Percentiles rank a stretch among this genome's conserved stretches.
phyloP scores from a whole-genome alignment of 345 rosid species.

The Nephelium lappaceum region DNA sequence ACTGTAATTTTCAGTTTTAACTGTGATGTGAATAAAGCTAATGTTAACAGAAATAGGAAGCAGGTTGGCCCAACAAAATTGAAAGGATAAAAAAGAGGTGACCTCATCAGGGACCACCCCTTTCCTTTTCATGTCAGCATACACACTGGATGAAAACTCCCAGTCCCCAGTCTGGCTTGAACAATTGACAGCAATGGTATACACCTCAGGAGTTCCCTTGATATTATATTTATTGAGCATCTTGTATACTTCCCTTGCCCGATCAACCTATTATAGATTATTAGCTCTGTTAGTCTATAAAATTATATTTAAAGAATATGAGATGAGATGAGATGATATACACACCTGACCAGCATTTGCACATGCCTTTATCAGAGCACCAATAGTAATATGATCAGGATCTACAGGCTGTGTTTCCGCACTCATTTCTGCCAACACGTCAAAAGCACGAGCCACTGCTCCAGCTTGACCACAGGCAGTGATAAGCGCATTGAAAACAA shows the following conservation, averaged over 20 bases:
- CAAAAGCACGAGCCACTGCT: slow-evolving; percentile 98
- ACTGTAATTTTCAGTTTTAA: slow-evolving; percentile 8
- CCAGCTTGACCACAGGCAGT: slow-evolving; percentile 95
- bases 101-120: slow-evolving; percentile 88
- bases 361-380: slow-evolving; percentile 90
- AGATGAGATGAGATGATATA: slow-evolving; percentile 19
- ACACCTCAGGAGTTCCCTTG: slow-evolving; percentile 92
- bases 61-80: not conserved
- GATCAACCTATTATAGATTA: slow-evolving; percentile 61
- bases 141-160: slow-evolving; percentile 73
- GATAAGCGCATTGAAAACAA: slow-evolving; percentile 95
- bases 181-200: slow-evolving; percentile 80
- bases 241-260: slow-evolving; percentile 77
- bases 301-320: not conserved
- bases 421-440: slow-evolving; percentile 92
- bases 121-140: slow-evolving; percentile 74
- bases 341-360: slow-evolving; percentile 85
- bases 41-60: not conserved
- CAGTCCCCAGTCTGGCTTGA: slow-evolving; percentile 90
- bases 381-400: slow-evolving; percentile 90
- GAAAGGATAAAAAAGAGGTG: slow-evolving; percentile 17
- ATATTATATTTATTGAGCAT: slow-evolving; percentile 72
- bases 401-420: slow-evolving; percentile 88
- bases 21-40: not conserved
- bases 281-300: slow-evolving; percentile 14